phyloP scores from a whole-genome alignment of 192 early-diverging fungal species.

The Coemansia sp. region DNA sequence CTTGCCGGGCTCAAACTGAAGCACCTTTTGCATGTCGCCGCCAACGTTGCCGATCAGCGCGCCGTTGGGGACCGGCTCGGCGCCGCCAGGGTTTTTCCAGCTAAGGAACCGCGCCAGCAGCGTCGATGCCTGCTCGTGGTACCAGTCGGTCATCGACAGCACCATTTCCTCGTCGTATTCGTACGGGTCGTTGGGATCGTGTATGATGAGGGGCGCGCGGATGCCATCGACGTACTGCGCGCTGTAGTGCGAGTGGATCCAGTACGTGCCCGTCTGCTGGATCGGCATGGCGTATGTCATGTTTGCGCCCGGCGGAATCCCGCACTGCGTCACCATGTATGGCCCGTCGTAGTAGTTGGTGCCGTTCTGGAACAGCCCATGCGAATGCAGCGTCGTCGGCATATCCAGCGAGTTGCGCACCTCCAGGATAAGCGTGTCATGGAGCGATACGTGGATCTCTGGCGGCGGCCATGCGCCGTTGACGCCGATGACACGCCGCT shows the following conservation, averaged over 20 bases:
- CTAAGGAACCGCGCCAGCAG: conserved; percentile 63
- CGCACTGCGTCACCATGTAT: conserved; percentile 72
- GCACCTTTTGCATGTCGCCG: conserved; percentile 29
- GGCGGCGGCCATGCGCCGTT: conserved; percentile 70
- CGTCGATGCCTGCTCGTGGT: conserved; percentile 63
- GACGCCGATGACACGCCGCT: conserved; percentile 70
- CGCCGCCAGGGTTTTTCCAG: conserved; percentile 66
- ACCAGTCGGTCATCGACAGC: conserved; percentile 73
- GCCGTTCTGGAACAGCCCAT: conserved; percentile 81
- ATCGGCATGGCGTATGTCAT: conserved; percentile 73
- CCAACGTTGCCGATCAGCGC: conserved; percentile 67
- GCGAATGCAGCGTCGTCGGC: conserved; percentile 70
- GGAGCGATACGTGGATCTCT: conserved; percentile 23
- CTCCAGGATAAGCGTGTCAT: conserved; percentile 52
- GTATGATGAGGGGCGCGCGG: conserved; percentile 70
- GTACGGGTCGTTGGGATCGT: conserved; percentile 62
- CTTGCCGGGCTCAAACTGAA: conserved; percentile 73
- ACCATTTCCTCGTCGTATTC: conserved; percentile 72
- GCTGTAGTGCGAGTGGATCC: conserved; percentile 76
- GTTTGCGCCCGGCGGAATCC: conserved; percentile 65
- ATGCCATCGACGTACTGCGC: conserved; percentile 85
- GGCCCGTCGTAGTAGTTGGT: conserved; percentile 75
- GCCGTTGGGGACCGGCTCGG: conserved; percentile 67
- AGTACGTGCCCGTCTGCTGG: conserved; percentile 80
- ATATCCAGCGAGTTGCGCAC: conserved; percentile 61